Base-by-base conservation (phyloP, 176 grass and related monocot genomes). In the Melocanna baccifera region DNA sequence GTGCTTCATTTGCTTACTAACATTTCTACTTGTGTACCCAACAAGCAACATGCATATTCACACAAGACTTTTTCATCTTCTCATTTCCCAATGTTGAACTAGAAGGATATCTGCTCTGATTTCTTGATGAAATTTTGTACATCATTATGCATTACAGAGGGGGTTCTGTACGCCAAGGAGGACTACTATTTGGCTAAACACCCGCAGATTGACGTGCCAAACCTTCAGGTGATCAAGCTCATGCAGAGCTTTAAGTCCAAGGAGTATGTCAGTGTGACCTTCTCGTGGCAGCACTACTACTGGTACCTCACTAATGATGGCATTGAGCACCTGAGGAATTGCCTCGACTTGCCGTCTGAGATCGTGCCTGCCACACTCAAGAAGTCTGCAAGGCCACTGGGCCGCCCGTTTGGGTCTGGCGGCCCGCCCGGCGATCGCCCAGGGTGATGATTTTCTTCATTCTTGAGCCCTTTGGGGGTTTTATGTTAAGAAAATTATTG, bases 241-340 rank as follows among this genome's bases (percentile, higher is more conserved):
- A 96, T 93, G 91, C 91, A 96, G 78, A 91, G 89, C 84, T 93
- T 93, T 73, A 96, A 96, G 63, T 93, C 91, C n/a, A 96, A 91
- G 89, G 91, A 96, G 81, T 93, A 86, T 5, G 91, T 96, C 25
- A 96, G 83, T 50, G 91, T 93, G 81, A 96, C 91, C 32, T 93
- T 96, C 83, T 89, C 88, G 1, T 93, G 91, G 91, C 88, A 93
- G 62, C 65, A 88, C 71, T 96, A 96, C 67, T 96, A 89, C 86
- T 91, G 91, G 91, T 93, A 96, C 62, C 91, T 96, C 46, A 93
- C 91, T 68, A 92, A 96, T 34, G 94, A 93, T 5, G 94, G 88
- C 50, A 96, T 16, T 50, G 47, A 50, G 47, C 47, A 87, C 81
- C 91, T 96, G 19, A 84, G 94, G 28, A 89, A 85, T 67, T 93